Evolutionary conservation across 164 flowering plant species (phyloP).

Genomic region (Cinnamomum chago): DNA sequence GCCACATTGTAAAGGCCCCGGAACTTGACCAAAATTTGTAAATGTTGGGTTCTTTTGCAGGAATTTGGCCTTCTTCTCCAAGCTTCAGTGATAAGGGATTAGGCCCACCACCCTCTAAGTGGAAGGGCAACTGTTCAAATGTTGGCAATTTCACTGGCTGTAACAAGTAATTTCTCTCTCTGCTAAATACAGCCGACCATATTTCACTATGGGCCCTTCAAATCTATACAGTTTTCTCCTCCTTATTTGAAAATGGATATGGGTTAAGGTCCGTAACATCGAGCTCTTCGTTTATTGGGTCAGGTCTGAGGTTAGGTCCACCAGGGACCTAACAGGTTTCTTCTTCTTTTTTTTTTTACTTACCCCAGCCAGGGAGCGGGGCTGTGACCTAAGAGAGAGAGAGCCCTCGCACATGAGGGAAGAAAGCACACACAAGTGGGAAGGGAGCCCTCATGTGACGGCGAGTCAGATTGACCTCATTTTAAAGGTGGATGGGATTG

Average conservation of each 20-base stretch:
- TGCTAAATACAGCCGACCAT: neutral
- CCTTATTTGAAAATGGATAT: too few species aligned
- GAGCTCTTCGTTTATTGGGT: too few species aligned
- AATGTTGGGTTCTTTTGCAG: neutral
- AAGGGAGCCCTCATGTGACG: too few species aligned
- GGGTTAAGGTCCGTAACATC: too few species aligned
- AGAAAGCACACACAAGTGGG: too few species aligned
- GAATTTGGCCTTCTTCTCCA: conserved; percentile 7
- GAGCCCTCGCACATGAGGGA: neutral
- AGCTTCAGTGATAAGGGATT: conserved; percentile 20
- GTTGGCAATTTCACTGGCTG: conserved; percentile 31
- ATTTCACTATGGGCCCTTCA: neutral
- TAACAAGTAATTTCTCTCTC: conserved; percentile 27
- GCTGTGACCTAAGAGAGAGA: too few species aligned
- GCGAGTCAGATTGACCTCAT: too few species aligned
- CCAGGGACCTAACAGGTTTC: neutral
- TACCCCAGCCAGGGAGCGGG: too few species aligned
- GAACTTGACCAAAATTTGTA: too few species aligned
- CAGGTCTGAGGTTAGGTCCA: neutral
- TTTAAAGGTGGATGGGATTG: too few species aligned
- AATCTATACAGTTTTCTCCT: neutral
- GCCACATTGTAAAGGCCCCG: too few species aligned
- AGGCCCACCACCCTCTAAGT: conserved; percentile 19
- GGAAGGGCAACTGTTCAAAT: conserved; percentile 20
- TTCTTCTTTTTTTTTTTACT: too few species aligned